phyloP scores from a whole-genome alignment of 192 early-diverging fungal genomes.

The Dimargaris verticillata region DNA sequence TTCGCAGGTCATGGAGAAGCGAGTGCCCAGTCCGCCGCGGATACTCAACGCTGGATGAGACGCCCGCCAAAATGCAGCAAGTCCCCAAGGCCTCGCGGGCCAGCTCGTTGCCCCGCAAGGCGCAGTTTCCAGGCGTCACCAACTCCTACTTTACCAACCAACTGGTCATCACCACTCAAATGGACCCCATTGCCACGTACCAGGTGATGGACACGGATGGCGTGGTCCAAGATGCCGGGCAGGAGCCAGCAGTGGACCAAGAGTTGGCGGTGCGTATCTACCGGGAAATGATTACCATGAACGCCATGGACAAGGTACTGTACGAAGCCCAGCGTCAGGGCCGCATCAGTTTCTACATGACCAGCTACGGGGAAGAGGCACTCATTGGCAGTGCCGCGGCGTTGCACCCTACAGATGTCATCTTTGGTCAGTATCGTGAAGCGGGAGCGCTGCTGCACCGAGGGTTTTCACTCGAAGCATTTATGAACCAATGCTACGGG shows the following conservation, averaged over 20 bases:
- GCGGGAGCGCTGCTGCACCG: conserved; percentile 85
- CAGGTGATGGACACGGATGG: conserved; percentile 85
- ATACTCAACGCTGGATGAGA: too few species aligned
- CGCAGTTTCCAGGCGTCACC: conserved; percentile 46
- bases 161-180: conserved; percentile 42
- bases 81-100: too few species aligned
- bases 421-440: conserved; percentile 98
- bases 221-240: conserved; percentile 42
- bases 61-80: too few species aligned
- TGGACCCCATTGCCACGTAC: conserved; percentile 72
- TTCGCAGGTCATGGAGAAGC: too few species aligned
- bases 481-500: conserved; percentile 95
- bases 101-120: too few species aligned
- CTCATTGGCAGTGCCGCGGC: conserved; percentile 84
- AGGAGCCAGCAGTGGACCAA: conserved; percentile 51
- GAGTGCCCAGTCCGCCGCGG: too few species aligned
- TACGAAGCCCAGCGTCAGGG: conserved; percentile 98
- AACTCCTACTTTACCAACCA: conserved; percentile 43
- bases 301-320: conserved; percentile 84
- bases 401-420: conserved; percentile 61
- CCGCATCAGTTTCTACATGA: conserved; percentile 98
- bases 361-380: conserved; percentile 95
- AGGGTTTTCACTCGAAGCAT: conserved; percentile 82
- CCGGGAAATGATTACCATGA: conserved; percentile 76
- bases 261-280: conserved; percentile 70